Evolutionary conservation across 352 stramenopile genomes (phyloP).

Genomic region (Pythium sukuiense): DNA sequence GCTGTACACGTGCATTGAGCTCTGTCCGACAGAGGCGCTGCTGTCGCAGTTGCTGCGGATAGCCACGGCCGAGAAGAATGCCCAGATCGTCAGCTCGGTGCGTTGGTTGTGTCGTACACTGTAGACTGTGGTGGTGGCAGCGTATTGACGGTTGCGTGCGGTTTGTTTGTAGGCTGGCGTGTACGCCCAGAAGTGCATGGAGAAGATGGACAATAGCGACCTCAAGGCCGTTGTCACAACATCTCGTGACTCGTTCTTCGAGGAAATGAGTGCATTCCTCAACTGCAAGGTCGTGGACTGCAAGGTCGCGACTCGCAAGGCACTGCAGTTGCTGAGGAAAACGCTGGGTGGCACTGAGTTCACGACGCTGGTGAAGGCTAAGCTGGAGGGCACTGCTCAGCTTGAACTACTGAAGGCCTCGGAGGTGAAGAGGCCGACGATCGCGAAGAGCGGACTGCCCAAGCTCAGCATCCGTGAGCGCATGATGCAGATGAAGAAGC

Average conservation of each 20-base stretch:
- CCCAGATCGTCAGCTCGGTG: slow-evolving; percentile 27
- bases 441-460: slow-evolving; percentile 17
- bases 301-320: slow-evolving; percentile 52
- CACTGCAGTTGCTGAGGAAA: slow-evolving; percentile 48
- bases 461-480: slow-evolving; percentile 33
- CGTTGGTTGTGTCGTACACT: not conserved
- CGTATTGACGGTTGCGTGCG: not conserved
- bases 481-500: slow-evolving; percentile 34
- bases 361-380: slow-evolving; percentile 50
- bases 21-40: slow-evolving; percentile 14
- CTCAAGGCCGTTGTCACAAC: slow-evolving; percentile 47
- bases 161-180: slow-evolving; percentile 24
- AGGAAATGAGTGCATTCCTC: slow-evolving; percentile 56
- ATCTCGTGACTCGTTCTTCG: slow-evolving; percentile 44
- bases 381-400: slow-evolving; percentile 50
- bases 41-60: slow-evolving; percentile 20
- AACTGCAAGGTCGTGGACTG: slow-evolving; percentile 76
- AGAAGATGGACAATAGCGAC: slow-evolving; percentile 39
- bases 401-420: slow-evolving; percentile 68
- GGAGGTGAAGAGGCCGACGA: slow-evolving; percentile 36
- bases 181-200: slow-evolving; percentile 55
- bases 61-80: slow-evolving; percentile 24
- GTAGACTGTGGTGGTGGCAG: not conserved
- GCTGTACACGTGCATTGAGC: slow-evolving; percentile 20
- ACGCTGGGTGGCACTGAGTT: slow-evolving; percentile 56